Conservation (phyloP, 2,329 filamentous ascomycete species). For the Aspergillus cejpii region DNA sequence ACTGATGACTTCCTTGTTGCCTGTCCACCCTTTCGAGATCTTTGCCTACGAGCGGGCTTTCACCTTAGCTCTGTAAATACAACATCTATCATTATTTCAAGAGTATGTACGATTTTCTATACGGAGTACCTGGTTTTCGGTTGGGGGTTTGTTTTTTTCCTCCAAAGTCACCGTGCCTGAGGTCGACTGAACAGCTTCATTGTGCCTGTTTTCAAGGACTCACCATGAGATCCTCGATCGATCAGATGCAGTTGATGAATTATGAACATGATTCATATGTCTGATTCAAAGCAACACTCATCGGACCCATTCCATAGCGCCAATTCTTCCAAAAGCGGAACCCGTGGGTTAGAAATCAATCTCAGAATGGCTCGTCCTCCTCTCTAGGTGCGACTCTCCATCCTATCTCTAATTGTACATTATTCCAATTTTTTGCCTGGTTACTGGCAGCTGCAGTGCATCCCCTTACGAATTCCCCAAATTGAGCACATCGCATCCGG, state of each 20-base stretch:
- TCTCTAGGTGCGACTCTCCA: neutral
- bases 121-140: too few relatives aligned
- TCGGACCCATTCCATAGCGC: slow-evolving; percentile 22
- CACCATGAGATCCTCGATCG: neutral
- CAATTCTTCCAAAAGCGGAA: slow-evolving; percentile 6
- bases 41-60: too few relatives aligned
- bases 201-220: too few relatives aligned
- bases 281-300: slow-evolving; percentile 3
- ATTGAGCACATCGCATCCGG: neutral
- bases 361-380: slow-evolving; percentile 4
- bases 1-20: slow-evolving; percentile 6
- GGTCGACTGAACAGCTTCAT: too few relatives aligned
- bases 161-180: too few relatives aligned
- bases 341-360: slow-evolving; percentile 9
- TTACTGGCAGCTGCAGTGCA: neutral
- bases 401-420: neutral
- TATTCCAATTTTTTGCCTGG: neutral
- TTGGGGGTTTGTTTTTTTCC: too few relatives aligned
- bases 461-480: neutral
- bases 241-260: neutral
- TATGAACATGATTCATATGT: neutral
- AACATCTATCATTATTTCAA: too few relatives aligned
- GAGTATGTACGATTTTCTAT: too few relatives aligned
- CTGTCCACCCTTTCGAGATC: neutral
- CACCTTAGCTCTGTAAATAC: too few relatives aligned